These are phyloP conservation scores for Ceratocystis albifundus DNA, from an alignment of 2,329 filamentous ascomycete species.

Conservation along the genomic window DNA sequence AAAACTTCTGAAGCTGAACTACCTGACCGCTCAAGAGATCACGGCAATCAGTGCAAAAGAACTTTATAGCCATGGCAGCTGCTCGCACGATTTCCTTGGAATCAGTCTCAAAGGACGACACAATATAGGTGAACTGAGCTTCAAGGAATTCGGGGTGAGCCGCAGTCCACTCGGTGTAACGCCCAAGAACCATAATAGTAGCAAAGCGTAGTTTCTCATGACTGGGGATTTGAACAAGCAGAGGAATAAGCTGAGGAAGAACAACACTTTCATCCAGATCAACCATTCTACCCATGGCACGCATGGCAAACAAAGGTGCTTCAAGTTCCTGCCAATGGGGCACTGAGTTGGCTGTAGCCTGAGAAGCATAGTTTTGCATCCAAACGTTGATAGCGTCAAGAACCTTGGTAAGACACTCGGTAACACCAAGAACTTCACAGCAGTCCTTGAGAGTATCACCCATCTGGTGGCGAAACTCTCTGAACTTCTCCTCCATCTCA, in stretches of 20 bases:
- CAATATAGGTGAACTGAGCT: constrained; percentile 89
- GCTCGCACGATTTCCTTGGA: constrained; percentile 87
- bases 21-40: constrained; percentile 75
- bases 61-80: constrained; percentile 87
- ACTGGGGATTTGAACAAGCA: constrained; percentile 85
- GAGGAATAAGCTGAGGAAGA: constrained; percentile 79
- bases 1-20: constrained; percentile 79
- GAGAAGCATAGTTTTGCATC: constrained; percentile 69
- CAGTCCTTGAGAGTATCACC: constrained; percentile 95
- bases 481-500: constrained; percentile 92
- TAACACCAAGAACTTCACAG: constrained; percentile 89
- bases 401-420: constrained; percentile 81
- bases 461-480: constrained; percentile 93
- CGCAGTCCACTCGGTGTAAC: constrained; percentile 97
- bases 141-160: constrained; percentile 86
- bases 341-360: constrained; percentile 61
- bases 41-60: constrained; percentile 92
- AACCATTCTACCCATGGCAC: constrained; percentile 94
- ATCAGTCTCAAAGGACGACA: constrained; percentile 76
- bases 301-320: constrained; percentile 86
- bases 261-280: constrained; percentile 77
- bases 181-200: constrained; percentile 90
- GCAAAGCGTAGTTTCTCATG: constrained; percentile 98
- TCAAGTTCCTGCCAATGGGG: constrained; percentile 96
- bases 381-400: constrained; percentile 76